Evolutionary conservation across 164 flowering plant species (phyloP), one percentile per base, ranked within the genome.

Genomic region (Chimonanthus salicifolius): DNA sequence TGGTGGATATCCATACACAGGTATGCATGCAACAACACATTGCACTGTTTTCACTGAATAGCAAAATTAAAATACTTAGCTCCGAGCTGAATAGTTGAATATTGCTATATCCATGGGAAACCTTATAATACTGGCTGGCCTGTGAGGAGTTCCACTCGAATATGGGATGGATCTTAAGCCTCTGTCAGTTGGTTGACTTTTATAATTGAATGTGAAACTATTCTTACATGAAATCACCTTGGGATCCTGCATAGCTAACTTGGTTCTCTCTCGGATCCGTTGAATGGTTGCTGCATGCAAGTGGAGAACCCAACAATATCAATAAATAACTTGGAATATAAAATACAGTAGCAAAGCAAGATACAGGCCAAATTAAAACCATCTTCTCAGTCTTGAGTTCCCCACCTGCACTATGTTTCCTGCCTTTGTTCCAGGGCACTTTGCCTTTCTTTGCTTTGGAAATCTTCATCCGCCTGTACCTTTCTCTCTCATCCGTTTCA

Each of bases 391-490:
- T 62, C 67, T 62, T 62, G 46, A 68, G 62, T 64, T 78, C 49
- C 76, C 45, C 21, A 92, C 99, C 99, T 77, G 90, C 78, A 82
- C 92, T 93, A 76, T 96, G 99, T 81, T 92, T 96, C 84, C 87
- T 88, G 75, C 99, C 98, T 81, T 88, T 92, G 87, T 96, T 96
- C 99, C 99, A 96, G 18, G 99, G 94, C 2, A 86, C 84, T 48
- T 87, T 88, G 47, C 97, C 99, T 79, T 87, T 94, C 79, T 92
- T 94, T 70, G 98, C 98, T 80, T 89, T 87, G 8, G 99, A 93
- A 65, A 96, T 96, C 76, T 90, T 88, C 84, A 64, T 78, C 67
- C 99, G 81, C 71, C 99, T 88, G 82, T 89, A 75, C 79, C 58
- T 84, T 82, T 96, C 98, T 79, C 83, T 87, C 63, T 85, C 89